These are phyloP conservation scores for Apostasia shenzhenica DNA, from an alignment of 106 monocot species.

Conservation along the genomic window DNA sequence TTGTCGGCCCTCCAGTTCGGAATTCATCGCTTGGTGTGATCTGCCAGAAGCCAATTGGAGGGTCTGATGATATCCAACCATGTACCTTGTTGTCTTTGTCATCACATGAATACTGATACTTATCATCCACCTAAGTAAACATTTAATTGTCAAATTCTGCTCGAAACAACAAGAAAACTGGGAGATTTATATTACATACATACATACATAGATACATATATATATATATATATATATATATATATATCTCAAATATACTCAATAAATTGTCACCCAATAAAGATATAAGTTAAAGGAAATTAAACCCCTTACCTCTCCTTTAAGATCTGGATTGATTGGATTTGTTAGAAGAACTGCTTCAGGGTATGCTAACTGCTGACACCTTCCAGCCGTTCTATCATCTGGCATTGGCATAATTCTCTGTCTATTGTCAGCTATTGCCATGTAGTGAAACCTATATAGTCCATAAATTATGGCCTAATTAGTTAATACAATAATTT, in stretches of 20 bases:
- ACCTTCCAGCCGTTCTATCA: slow-evolving; percentile 41
- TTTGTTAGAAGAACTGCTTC: slow-evolving; percentile 57
- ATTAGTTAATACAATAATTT: neutral
- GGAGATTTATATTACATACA: too few species aligned
- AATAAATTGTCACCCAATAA: neutral
- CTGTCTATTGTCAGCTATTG: slow-evolving; percentile 53
- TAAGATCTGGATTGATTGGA: slow-evolving; percentile 46
- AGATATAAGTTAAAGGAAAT: neutral
- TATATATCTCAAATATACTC: too few species aligned
- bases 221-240: too few species aligned
- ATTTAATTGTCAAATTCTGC: neutral
- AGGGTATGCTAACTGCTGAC: slow-evolving; percentile 53
- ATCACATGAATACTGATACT: slow-evolving; percentile 86
- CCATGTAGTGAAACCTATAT: slow-evolving; percentile 75
- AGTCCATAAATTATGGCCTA: slow-evolving; percentile 6
- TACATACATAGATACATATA: too few species aligned
- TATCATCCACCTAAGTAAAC: slow-evolving; percentile 77
- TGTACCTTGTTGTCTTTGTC: slow-evolving; percentile 83
- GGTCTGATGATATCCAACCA: slow-evolving; percentile 81
- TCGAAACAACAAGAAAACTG: neutral
- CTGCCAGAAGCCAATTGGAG: slow-evolving; percentile 82
- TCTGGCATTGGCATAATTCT: slow-evolving; percentile 76
- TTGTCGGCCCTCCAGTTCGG: slow-evolving; percentile 68
- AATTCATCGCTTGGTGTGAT: slow-evolving; percentile 94
- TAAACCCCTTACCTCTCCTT: slow-evolving; percentile 39